Conservation (phyloP, 345 rosid species). For the Raphanus sativus region DNA sequence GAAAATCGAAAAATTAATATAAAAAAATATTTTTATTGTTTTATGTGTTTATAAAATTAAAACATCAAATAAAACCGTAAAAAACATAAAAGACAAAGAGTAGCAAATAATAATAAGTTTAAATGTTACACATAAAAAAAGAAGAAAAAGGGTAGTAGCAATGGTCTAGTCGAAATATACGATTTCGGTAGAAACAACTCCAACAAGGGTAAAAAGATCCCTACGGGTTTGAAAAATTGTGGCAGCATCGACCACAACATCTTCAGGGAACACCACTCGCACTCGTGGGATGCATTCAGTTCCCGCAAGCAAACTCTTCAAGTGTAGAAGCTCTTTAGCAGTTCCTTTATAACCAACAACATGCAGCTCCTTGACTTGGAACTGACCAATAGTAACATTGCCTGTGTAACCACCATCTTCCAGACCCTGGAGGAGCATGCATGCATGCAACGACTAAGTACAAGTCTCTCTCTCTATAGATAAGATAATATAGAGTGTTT, state of each 20-base stretch:
- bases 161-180: not conserved
- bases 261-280: not conserved
- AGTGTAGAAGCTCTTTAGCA: not conserved
- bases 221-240: not conserved
- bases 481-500: too few species aligned
- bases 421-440: not conserved
- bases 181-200: not conserved
- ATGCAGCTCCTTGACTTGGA: constrained; percentile 16
- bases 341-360: not conserved
- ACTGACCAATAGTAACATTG: not conserved
- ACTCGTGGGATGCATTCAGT: not conserved
- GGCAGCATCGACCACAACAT: not conserved
- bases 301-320: not conserved
- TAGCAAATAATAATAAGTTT: too few species aligned
- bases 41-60: too few species aligned
- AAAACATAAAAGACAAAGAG: too few species aligned
- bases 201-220: not conserved
- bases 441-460: too few species aligned
- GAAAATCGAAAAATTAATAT: too few species aligned
- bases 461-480: not conserved
- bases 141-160: not conserved
- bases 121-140: too few species aligned
- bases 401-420: not conserved
- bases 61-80: too few species aligned
- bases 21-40: too few species aligned